These are phyloP conservation scores for Clonostachys rhizophaga DNA, from an alignment of 2,329 filamentous ascomycete species.

Conservation along the genomic window DNA sequence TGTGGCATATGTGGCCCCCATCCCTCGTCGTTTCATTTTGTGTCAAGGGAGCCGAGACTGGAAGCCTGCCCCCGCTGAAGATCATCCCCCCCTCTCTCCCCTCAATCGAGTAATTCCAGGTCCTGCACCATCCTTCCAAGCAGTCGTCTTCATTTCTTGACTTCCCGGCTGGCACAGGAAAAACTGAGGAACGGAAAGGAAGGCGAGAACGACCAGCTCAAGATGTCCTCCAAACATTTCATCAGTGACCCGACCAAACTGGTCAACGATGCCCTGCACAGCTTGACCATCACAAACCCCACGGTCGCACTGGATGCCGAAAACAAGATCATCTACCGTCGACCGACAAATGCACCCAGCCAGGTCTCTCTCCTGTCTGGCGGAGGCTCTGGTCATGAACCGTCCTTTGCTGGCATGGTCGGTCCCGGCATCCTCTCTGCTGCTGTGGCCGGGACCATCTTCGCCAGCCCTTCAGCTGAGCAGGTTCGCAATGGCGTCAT, in stretches of 20 bases:
- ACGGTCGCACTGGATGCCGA: slow-evolving; percentile 70
- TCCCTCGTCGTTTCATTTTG: too few species aligned
- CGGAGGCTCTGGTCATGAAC: slow-evolving; percentile 86
- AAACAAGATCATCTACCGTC: slow-evolving; percentile 81
- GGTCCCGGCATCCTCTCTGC: slow-evolving; percentile 75
- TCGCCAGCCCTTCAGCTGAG: slow-evolving; percentile 75
- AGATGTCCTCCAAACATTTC: slow-evolving; percentile 72
- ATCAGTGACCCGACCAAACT: slow-evolving; percentile 78
- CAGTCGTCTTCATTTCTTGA: too few species aligned
- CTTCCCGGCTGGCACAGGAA: too few species aligned
- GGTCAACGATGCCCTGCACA: slow-evolving; percentile 70
- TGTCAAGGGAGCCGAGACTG: too few species aligned
- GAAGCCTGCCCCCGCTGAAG: too few species aligned
- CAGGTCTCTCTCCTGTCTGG: slow-evolving; percentile 83
- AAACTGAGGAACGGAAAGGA: not conserved
- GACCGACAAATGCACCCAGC: slow-evolving; percentile 42
- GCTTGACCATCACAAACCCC: slow-evolving; percentile 79
- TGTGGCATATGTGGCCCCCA: too few species aligned
- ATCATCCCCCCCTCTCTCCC: too few species aligned
- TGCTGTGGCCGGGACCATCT: slow-evolving; percentile 82
- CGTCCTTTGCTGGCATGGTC: slow-evolving; percentile 81
- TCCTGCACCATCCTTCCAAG: too few species aligned
- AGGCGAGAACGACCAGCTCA: slow-evolving; percentile 2
- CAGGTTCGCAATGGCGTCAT: slow-evolving; percentile 76
- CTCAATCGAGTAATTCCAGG: too few species aligned